Evolutionary conservation across 352 stramenopile species (phyloP).

Genomic region (Globisporangium mamillatum): DNA sequence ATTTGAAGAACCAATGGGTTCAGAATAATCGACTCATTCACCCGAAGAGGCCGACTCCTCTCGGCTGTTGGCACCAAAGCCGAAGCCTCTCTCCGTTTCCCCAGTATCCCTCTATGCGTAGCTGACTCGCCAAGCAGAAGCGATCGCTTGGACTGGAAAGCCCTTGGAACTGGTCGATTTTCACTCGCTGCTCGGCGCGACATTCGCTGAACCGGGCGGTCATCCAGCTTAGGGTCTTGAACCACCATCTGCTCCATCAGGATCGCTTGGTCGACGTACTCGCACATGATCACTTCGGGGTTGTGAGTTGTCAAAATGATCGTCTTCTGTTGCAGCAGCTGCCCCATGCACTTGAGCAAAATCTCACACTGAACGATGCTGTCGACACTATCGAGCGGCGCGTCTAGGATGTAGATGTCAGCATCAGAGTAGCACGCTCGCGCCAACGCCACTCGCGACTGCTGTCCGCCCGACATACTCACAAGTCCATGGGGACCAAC

Average conservation of each 20-base stretch:
- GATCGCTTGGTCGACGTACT: conserved; percentile 39
- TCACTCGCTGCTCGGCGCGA: conserved; percentile 8
- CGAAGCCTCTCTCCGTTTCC: background rate
- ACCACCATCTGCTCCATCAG: conserved; percentile 31
- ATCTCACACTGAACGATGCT: conserved; percentile 59
- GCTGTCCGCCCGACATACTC: conserved; percentile 57
- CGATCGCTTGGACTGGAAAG: conserved; percentile 16
- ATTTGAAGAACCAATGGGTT: conserved; percentile 28
- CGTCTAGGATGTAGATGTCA: conserved; percentile 51
- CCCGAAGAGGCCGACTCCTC: background rate
- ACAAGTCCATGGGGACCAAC: conserved; percentile 43
- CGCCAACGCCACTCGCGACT: conserved; percentile 52
- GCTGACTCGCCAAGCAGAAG: conserved; percentile 9
- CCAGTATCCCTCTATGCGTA: conserved; percentile 1
- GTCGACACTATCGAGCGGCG: conserved; percentile 53
- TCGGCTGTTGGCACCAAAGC: background rate
- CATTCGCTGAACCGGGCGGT: conserved; percentile 22
- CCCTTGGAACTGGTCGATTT: background rate
- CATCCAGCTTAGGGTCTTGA: conserved; percentile 23
- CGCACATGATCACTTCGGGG: conserved; percentile 41
- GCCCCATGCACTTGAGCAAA: conserved; percentile 51
- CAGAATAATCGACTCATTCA: conserved; percentile 20
- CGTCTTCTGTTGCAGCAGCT: conserved; percentile 50
- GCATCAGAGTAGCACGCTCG: conserved; percentile 55
- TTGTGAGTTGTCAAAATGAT: conserved; percentile 57